Percentiles rank a stretch among this genome's conserved stretches.
Conservation (phyloP, 768 basidiomycete genomes). For the Lentinula detonsa region DNA sequence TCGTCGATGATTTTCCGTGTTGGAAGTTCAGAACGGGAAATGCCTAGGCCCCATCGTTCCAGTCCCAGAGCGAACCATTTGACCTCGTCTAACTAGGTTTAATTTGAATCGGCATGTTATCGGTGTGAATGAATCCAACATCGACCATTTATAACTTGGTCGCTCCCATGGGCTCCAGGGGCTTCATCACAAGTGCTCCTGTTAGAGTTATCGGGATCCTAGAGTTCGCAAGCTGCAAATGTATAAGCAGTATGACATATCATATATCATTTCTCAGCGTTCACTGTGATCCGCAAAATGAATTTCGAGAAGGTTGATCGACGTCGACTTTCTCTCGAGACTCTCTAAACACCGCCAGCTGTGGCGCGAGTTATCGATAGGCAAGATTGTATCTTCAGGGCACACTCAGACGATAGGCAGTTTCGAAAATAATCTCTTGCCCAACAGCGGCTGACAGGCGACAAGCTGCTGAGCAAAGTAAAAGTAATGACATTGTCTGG, state of each 20-base stretch:
- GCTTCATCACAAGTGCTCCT: not conserved
- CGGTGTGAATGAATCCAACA: not conserved
- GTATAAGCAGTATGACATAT: not conserved
- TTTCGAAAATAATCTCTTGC: no score
- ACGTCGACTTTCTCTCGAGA: not conserved
- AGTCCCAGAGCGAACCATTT: not conserved
- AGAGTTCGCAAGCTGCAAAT: not conserved
- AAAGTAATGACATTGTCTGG: no score
- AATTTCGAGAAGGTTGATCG: conserved; percentile 3
- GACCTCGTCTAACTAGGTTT: not conserved
- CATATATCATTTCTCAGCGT: not conserved
- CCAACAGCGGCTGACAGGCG: no score
- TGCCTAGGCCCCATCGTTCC: not conserved
- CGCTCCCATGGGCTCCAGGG: conserved; percentile 4
- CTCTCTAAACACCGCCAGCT: not conserved
- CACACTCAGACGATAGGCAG: not conserved
- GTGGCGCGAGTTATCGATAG: not conserved
- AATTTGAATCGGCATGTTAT: not conserved
- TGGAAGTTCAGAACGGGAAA: not conserved
- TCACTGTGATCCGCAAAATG: not conserved
- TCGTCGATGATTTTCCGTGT: no score
- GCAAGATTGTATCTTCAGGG: not conserved
- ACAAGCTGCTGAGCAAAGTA: no score
- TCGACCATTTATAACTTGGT: not conserved
- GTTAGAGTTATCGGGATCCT: not conserved